These are phyloP conservation scores for Salicornia ramosissima DNA, from an alignment of 148 eudicot species.

Conservation along the genomic window DNA sequence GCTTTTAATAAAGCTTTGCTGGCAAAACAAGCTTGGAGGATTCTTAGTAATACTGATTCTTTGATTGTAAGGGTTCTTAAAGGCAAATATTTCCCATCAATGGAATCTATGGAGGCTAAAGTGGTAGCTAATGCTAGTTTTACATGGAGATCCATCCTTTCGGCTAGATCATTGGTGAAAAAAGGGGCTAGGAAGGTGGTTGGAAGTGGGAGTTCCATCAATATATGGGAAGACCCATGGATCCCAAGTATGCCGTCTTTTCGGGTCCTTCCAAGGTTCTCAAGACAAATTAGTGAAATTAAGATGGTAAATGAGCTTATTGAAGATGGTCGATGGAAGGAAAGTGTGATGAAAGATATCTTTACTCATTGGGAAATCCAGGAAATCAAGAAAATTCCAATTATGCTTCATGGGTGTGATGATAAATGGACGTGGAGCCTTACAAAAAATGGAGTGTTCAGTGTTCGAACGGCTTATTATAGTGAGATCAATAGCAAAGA, in stretches of 20 bases:
- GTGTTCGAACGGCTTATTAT: not conserved
- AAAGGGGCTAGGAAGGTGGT: not conserved
- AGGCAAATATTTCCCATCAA: not conserved
- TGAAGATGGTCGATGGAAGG: not conserved
- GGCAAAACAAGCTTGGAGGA: not conserved
- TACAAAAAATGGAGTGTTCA: not conserved
- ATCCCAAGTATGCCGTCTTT: no score
- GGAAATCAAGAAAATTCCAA: not conserved
- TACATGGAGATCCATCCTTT: not conserved
- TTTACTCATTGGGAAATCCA: not conserved
- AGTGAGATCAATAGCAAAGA: not conserved
- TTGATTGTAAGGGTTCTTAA: not conserved
- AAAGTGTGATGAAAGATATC: not conserved
- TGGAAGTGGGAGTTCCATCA: no score
- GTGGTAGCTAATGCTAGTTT: not conserved
- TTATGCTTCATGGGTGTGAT: not conserved
- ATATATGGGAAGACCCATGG: no score
- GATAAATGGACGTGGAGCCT: not conserved
- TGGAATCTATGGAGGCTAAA: no score
- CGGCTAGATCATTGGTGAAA: not conserved
- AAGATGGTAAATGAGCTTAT: not conserved
- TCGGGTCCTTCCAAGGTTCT: no score
- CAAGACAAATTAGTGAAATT: not conserved
- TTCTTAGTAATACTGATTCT: not conserved
- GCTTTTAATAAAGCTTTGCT: no score